Evolutionary conservation across 331 rosid genomes (phyloP).

Genomic region (Dryas integrifolia): DNA sequence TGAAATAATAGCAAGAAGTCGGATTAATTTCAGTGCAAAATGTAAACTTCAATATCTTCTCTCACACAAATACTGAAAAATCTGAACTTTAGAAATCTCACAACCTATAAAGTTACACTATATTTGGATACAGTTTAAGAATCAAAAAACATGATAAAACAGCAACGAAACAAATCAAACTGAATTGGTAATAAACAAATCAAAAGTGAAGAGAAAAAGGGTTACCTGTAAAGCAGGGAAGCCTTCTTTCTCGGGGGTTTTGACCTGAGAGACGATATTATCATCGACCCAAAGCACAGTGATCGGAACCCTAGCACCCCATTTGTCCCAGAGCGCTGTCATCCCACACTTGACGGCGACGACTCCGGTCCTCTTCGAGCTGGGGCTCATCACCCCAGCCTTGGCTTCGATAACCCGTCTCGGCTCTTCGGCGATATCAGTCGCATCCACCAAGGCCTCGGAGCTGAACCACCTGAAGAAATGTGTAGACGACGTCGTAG

Average conservation of each 20-base stretch:
- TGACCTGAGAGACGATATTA: slow-evolving; percentile 84
- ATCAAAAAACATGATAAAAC: too few relatives aligned
- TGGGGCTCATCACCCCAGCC: slow-evolving; percentile 48
- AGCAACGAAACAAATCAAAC: background rate
- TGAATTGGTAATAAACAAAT: background rate
- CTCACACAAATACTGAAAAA: background rate
- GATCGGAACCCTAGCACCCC: slow-evolving; percentile 92
- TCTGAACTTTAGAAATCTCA: background rate
- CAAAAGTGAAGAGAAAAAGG: background rate
- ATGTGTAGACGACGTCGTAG: slow-evolving; percentile 18
- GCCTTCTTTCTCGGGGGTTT: slow-evolving; percentile 78
- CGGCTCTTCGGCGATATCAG: slow-evolving; percentile 10
- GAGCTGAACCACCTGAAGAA: slow-evolving; percentile 43
- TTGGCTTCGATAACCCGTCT: slow-evolving; percentile 48
- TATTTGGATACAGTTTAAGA: too few relatives aligned
- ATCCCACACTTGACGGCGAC: slow-evolving; percentile 91
- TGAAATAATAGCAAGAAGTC: background rate
- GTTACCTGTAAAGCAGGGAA: slow-evolving; percentile 71
- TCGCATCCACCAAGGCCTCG: slow-evolving; percentile 32
- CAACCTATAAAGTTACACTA: background rate
- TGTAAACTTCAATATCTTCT: background rate
- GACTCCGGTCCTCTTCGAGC: slow-evolving; percentile 74
- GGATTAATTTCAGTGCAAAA: too few relatives aligned
- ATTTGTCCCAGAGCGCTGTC: slow-evolving; percentile 92
- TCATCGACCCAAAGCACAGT: slow-evolving; percentile 90